Evolutionary conservation across 805 yeast genomes (phyloP).

Genomic region (Candida qinlingensis): DNA sequence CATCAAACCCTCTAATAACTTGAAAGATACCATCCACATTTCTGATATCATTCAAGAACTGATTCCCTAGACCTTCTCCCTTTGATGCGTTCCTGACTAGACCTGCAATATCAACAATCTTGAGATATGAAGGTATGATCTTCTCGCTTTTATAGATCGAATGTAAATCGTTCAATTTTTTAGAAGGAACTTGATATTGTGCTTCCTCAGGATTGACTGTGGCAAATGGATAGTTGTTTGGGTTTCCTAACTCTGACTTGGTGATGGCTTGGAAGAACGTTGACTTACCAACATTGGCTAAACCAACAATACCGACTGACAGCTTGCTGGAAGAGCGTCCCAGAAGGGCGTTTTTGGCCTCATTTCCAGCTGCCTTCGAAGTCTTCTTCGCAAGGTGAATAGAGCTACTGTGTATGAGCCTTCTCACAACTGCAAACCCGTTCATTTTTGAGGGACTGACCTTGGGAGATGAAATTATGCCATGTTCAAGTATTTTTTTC

Average conservation of each 20-base stretch:
- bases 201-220: constrained; percentile 79
- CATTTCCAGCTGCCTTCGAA: not conserved
- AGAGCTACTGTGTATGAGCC: constrained; percentile 10
- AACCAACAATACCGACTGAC: constrained; percentile 64
- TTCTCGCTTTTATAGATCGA: constrained; percentile 55
- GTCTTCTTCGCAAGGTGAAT: constrained; percentile 16
- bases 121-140: constrained; percentile 62
- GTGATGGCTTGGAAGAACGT: constrained; percentile 81
- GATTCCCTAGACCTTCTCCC: constrained; percentile 82
- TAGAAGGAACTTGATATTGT: constrained; percentile 63
- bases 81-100: constrained; percentile 76
- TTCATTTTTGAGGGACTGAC: not conserved
- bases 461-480: not conserved
- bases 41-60: constrained; percentile 70
- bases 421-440: not conserved
- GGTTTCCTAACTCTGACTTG: constrained; percentile 60
- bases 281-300: constrained; percentile 77
- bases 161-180: constrained; percentile 50
- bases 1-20: constrained; percentile 70
- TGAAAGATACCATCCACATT: constrained; percentile 80
- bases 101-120: constrained; percentile 79
- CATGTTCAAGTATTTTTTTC: not conserved
- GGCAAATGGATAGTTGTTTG: constrained; percentile 80
- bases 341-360: constrained; percentile 15
- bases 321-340: constrained; percentile 25